Base-by-base conservation (phyloP, 208 protist species). In the Kentomonas sorsogonicus region DNA sequence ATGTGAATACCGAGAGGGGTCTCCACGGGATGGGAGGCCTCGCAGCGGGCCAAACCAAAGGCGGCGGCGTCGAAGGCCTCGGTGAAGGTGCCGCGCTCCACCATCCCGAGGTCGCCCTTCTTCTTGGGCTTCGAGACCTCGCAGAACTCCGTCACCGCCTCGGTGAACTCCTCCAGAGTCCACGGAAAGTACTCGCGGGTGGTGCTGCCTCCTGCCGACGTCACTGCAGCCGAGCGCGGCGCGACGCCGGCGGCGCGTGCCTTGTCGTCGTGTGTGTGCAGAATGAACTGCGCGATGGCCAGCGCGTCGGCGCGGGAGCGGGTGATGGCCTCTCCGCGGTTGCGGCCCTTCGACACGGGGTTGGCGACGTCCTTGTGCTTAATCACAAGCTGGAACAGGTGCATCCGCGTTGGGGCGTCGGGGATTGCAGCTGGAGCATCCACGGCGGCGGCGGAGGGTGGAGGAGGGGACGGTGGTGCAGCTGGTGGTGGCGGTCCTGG, bases 311-410 rank as follows among this genome's bases (percentile, higher is more conserved):
- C 57, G 27, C 70, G 66, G 20, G 83, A 85, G 31, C 89, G 84
- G 2, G 85, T 93, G 60, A 95, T 85, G 30, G 72, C 58, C 58
- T 95, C 83, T 9, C 79, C 81, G 39, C 86, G 86, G 59, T 86
- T 85, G 33, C 63, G 70, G 13, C 70, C 77, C 13, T 75, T 69
- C 2, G 79, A 89, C 22, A 87, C 53, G 16, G 83, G 84, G 25
- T 88, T 80, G 13, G 77, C 67, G 15, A 88, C 74, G 55, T 93
- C 79, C 52, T 91, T 91, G 79, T 95, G 89, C 53, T 95, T 95
- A 43, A 95, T 77, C 20, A 95, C 74, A 13, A 95, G 67, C 38
- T 95, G 89, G 33, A 80, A 93, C 20, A 94, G 71, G 34, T 90
- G 81, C 26, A 78, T 65, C 11, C 52, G 48, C 40, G 44, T 53